A percentile compares a stretch with the other conserved stretches of the same genome.
These are phyloP conservation scores for Diddensiella caesifluorescens DNA, from an alignment of 805 yeast genomes.

Conservation along the genomic window DNA sequence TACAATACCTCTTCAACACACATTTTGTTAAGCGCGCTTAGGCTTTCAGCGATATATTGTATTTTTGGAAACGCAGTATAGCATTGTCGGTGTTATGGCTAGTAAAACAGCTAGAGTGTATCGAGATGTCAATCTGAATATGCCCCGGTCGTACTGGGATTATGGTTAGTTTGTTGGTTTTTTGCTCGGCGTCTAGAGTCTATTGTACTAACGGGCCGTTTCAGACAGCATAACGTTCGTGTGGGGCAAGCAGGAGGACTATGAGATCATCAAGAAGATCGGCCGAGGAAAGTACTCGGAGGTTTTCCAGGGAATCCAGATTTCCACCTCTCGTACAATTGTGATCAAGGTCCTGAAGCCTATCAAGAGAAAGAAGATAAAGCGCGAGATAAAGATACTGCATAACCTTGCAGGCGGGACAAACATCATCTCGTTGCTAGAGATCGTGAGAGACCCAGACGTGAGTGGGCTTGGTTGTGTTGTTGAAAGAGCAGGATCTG, in stretches of 20 bases:
- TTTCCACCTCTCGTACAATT: constrained; percentile 52
- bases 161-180: constrained; percentile 33
- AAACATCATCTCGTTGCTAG: constrained; percentile 67
- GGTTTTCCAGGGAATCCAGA: constrained; percentile 78
- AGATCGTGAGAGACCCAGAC: constrained; percentile 81
- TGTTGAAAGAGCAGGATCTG: neutral
- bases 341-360: constrained; percentile 92
- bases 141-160: constrained; percentile 85
- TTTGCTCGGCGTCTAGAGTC: neutral
- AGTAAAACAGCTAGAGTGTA: constrained; percentile 61
- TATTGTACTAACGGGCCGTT: too few relatives aligned
- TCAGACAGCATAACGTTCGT: constrained; percentile 58
- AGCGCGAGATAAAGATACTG: constrained; percentile 81
- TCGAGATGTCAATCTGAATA: constrained; percentile 67
- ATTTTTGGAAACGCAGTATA: too few relatives aligned
- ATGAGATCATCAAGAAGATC: constrained; percentile 76
- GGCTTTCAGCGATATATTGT: too few relatives aligned
- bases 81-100: too few relatives aligned
- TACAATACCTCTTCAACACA: too few relatives aligned
- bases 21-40: too few relatives aligned
- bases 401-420: constrained; percentile 83
- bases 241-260: constrained; percentile 83
- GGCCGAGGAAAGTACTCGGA: constrained; percentile 95
- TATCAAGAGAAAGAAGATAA: constrained; percentile 86
- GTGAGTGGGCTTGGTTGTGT: constrained; percentile 6